Evolutionary conservation across 768 basidiomycete genomes (phyloP).

Genomic region (Mycena latifolia): DNA sequence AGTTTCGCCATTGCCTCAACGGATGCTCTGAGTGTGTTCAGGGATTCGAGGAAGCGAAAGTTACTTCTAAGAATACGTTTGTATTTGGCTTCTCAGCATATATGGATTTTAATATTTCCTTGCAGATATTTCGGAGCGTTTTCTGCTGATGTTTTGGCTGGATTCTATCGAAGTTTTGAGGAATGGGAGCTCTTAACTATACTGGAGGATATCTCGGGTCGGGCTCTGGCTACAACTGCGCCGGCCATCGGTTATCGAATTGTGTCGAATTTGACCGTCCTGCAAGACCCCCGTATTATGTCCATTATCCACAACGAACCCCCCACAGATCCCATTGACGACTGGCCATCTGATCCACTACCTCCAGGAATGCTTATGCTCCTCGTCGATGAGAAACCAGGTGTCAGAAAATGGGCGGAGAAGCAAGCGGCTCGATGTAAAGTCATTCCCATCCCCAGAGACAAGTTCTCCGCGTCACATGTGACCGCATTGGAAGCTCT

Average conservation of each 20-base stretch:
- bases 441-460: constrained; percentile 57
- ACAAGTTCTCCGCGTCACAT: constrained; percentile 64
- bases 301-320: constrained; percentile 51
- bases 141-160: constrained; percentile 56
- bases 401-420: constrained; percentile 73
- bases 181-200: constrained; percentile 73
- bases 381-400: constrained; percentile 60
- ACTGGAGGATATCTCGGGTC: constrained; percentile 57
- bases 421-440: constrained; percentile 55
- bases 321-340: constrained; percentile 51
- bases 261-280: constrained; percentile 70
- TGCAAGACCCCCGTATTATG: constrained; percentile 63
- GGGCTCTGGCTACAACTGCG: constrained; percentile 56
- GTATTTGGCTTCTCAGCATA: constrained; percentile 46
- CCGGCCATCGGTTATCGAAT: constrained; percentile 72
- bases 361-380: constrained; percentile 73
- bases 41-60: constrained; percentile 73
- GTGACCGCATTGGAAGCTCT: constrained; percentile 57
- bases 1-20: constrained; percentile 65
- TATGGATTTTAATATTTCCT: constrained; percentile 32
- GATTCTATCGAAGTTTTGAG: constrained; percentile 75
- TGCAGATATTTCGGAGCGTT: constrained; percentile 83
- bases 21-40: constrained; percentile 80
- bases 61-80: constrained; percentile 76
- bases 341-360: constrained; percentile 71